Percentiles rank a stretch among this genome's conserved stretches.
Conservation (phyloP, 2,329 filamentous ascomycete species). For the Aspergillus sojae region DNA sequence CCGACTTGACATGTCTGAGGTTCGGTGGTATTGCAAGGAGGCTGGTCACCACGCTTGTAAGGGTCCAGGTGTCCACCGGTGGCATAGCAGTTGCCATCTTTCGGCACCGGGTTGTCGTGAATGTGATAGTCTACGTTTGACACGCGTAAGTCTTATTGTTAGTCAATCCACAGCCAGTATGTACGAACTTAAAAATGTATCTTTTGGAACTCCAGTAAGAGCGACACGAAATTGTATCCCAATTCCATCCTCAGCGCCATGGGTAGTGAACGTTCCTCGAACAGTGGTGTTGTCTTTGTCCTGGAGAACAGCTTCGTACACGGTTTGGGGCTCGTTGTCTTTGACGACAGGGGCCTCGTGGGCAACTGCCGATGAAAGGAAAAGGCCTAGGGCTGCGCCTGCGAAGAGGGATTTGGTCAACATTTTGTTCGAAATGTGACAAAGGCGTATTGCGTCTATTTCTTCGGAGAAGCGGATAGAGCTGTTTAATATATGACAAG, state of each 20-base stretch:
- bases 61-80: constrained; percentile 73
- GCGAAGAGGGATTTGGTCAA: constrained; percentile 6
- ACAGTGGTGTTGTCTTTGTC: constrained; percentile 57
- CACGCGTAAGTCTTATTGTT: not conserved
- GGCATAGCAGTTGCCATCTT: constrained; percentile 69
- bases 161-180: constrained; percentile 51
- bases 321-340: constrained; percentile 59
- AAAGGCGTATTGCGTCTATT: not conserved
- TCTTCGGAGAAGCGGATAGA: not conserved
- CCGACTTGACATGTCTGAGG: constrained; percentile 74
- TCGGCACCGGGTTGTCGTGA: constrained; percentile 65
- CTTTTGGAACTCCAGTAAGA: constrained; percentile 61
- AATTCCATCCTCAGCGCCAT: constrained; percentile 51
- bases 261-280: constrained; percentile 55
- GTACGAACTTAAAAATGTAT: constrained; percentile 19
- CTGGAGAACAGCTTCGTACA: constrained; percentile 62
- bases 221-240: constrained; percentile 60
- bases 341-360: constrained; percentile 47
- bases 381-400: constrained; percentile 12
- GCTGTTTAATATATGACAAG: not conserved
- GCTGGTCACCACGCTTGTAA: constrained; percentile 63
- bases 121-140: constrained; percentile 66
- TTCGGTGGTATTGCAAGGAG: constrained; percentile 59
- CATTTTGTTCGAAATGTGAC: constrained; percentile 13
- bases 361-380: constrained; percentile 11